Base-by-base conservation (phyloP, 192 early-diverging fungal genomes). In the Polychytrium aggregatum region DNA sequence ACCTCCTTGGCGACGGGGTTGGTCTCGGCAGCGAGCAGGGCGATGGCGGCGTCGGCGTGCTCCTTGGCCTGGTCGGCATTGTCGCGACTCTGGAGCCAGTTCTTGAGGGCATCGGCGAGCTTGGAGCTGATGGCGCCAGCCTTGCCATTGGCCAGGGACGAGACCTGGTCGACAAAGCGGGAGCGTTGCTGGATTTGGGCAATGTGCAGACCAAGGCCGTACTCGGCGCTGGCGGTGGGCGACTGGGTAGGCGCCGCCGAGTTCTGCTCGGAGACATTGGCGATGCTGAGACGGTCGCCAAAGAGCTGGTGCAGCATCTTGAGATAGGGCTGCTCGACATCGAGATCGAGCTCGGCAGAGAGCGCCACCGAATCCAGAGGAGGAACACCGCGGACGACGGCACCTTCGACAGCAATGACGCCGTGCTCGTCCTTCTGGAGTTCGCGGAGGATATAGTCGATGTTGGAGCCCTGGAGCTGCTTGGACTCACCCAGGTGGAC, bases 291-390 rank as follows among this genome's bases (percentile, higher is more conserved):
- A 28, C 87, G 82, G 41, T 76, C 63, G 41, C 59, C 67, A 57
- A 90, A 94, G 44, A 85, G 68, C 61, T 91, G 82, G 45, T 71
- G 64, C 46, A 94, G 62, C 57, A 94, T 68, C 62, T 81, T 81
- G 26, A 88, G 60, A 48, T 94, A 94, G 28, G 88, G 86, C 22
- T 75, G 80, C 48, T 87, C 78, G 31, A 81, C 57, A 27, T 65
- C 57, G 24, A 63, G 50, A 8, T 46, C 63, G 11, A 41, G 44
- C 2, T 49, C 46, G 18, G 44, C 35, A 16, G 52, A 33, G 35
- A 22, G 43, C 1, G 65, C 37, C n/a, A n/a, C n/a, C n/a, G n/a
- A n/a, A n/a, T n/a, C n/a, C n/a, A n/a, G n/a, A n/a, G n/a, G n/a
- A 25, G 61, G 58, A 0, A 60, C 50, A 18, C 63, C 44, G 10